Evolutionary conservation across 306 rosid genomes (phyloP), one percentile per base, ranked within the genome.

Genomic region (Morella rubra): DNA sequence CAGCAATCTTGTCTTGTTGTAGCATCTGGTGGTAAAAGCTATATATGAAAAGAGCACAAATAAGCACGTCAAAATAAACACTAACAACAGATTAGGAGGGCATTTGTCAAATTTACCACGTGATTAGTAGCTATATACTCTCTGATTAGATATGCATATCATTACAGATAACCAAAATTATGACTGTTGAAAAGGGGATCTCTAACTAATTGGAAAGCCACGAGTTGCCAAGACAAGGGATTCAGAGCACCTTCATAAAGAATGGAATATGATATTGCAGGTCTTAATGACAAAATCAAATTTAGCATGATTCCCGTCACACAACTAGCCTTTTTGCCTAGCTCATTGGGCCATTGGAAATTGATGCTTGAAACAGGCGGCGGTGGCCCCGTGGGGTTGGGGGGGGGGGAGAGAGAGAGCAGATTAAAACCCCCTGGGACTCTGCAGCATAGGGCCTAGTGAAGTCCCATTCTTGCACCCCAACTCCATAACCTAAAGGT

Each of bases 1-100:
- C 97, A 95, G 86, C 98, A 95, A 90, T 95, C 89, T 44, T 89
- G 93, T 83, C 97, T 89, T 32, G 69, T 81, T 18, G 77, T 53
- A 61, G 89, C 93, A 19, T 85, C 96, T 0, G 78, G 72, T 13
- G 97, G 95, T 27, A 91, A 78, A 78, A 71, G 81, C 90, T 89
- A 50, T 32, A 32, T 32, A 32, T 72, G 14, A 27, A 9, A 19
- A 67, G 11, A 44, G 24, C 10, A 15, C 19, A 58, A 50, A 75
- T 42, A 51, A 69, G 24, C 79, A 45, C 64, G 47, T 66, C 42
- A 83, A 54, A 20, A 76, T 51, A 4, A 55, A 13, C 67, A 42
- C 22, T 66, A 66, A 41, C 13, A 22, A 66, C 19, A 65, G 16
- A 8, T 65, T 32, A 32, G 3, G 27, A 42, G 49, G 71, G 50